Base-by-base conservation (phyloP, 2,329 filamentous ascomycete genomes). In the Colletotrichum zoysiae region DNA sequence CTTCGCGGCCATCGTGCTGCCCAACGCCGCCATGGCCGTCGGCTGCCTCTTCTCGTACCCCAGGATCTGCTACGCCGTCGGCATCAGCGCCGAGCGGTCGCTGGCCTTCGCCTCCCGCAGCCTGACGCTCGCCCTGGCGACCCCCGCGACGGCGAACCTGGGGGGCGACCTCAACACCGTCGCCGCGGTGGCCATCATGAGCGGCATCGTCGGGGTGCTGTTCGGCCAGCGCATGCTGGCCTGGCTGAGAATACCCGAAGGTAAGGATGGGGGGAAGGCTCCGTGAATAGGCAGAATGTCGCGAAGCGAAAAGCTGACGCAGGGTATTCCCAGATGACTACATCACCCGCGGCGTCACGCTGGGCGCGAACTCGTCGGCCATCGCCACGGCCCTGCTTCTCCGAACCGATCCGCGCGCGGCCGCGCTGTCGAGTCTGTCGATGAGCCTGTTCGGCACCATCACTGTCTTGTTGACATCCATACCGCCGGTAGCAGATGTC, bases 401-500 rank as follows among this genome's bases (percentile, higher is more conserved):
- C 2, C 81, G 84, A 2, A 86, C 85, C 1, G 88, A 91, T 73
- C 88, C 88, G 1, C 83, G 88, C 55, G 88, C 88, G 7, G 89
- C 88, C 0, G 88, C 89, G 23, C 79, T 90, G 62, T 88, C 86
- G 23, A 89, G 86, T 74, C 78, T 91, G 33, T 87, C 87, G 0
- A 90, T 91, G 89, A 87, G 85, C 62, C 74, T 90, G 11, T 90
- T 91, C 75, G 88, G 88, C 11, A 87, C 88, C 2, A 85, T 90
- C 14, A 90, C 87, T 0, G 84, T 90, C 20, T 79, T 88, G 5
- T 84, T 90, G 74, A 90, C 88, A 1, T 88, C 87, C 1, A 85
- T 90, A 48, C 87, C 88, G 14, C 83, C 85, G 0, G 83, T 89
- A 40, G 85, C 85, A 0, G 81, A 78, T 14, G 80, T 85, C 2